A percentile compares a stretch with the other conserved stretches of the same genome.
Conservation (phyloP, 108 stramenopile genomes). For the Chaetoceros tenuissimus region DNA sequence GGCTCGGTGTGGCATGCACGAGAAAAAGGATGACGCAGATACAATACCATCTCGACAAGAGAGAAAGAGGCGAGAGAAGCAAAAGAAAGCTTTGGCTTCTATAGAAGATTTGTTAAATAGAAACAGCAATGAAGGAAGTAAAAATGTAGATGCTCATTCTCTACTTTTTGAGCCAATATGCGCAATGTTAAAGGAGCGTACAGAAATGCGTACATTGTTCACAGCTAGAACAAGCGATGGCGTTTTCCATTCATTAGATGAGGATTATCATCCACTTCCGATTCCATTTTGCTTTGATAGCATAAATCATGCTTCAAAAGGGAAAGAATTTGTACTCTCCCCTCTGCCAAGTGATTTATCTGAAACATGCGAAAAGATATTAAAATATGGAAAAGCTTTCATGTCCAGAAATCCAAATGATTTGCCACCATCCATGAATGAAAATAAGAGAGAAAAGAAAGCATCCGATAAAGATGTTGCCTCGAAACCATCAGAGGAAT, state of each 20-base stretch:
- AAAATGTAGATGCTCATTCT: no score
- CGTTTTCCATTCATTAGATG: slow-evolving; percentile 26
- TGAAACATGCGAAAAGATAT: slow-evolving; percentile 14
- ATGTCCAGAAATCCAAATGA: slow-evolving; percentile 9
- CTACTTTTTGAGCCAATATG: slow-evolving; percentile 38
- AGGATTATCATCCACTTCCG: slow-evolving; percentile 29
- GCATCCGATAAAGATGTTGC: background rate
- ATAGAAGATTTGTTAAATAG: slow-evolving; percentile 19
- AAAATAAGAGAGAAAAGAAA: slow-evolving; percentile 5
- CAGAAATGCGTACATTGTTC: slow-evolving; percentile 34
- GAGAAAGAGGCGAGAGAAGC: slow-evolving; percentile 33
- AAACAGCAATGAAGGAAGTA: background rate
- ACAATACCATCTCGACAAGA: background rate
- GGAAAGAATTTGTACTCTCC: slow-evolving; percentile 12
- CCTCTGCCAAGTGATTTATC: slow-evolving; percentile 23
- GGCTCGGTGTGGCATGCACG: slow-evolving; percentile 18
- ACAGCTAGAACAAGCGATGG: slow-evolving; percentile 36
- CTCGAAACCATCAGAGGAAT: slow-evolving; percentile 3
- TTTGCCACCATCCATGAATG: slow-evolving; percentile 9
- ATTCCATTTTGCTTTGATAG: slow-evolving; percentile 26
- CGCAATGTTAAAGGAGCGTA: slow-evolving; percentile 30
- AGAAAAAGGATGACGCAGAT: background rate
- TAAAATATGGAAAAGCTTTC: slow-evolving; percentile 20
- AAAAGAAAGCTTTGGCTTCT: slow-evolving; percentile 29
- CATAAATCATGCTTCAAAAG: background rate